Base-by-base conservation (phyloP, 345 rosid genomes). In the Cardiospermum halicacabum region DNA sequence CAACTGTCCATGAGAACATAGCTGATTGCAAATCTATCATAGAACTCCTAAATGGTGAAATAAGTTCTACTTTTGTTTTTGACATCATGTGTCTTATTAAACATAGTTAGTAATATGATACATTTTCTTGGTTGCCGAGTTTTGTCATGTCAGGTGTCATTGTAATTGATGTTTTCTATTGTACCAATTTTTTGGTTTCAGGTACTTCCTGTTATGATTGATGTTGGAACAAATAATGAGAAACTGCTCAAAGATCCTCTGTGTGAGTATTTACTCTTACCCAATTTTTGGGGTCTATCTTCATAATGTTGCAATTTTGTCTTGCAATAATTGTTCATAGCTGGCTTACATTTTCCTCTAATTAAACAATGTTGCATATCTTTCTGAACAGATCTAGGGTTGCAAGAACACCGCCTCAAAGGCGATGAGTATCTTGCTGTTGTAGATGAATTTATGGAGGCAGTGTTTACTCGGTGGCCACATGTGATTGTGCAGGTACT, bases 121-220 rank as follows among this genome's bases (percentile, higher is more conserved):
- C 19, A 12, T 54, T 16, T 64, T 2, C n/a, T n/a, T n/a, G n/a
- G n/a, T n/a, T n/a, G n/a, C n/a, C n/a, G n/a, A n/a, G n/a, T n/a
- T n/a, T n/a, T n/a, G n/a, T n/a, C n/a, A n/a, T n/a, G n/a, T n/a
- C n/a, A n/a, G n/a, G n/a, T n/a, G n/a, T n/a, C n/a, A n/a, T n/a
- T n/a, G n/a, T 28, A 48, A 16, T 43, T 56, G 47, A 3, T 51
- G 11, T 10, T 30, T 28, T 66, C 66, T 13, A 6, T 24, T 3
- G 13, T 69, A 62, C 30, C 5, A 2, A 5, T 58, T 54, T 16
- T 62, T 64, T 73, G 62, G 62, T 53, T 59, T 55, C 78, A 94
- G 99, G 99, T 88, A 66, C 96, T 91, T 69, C 99, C 97, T 71
- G 92, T 94, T 69, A 91, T 91, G 99, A 90, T 94, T 82, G 99